Conservation (phyloP, 2,329 filamentous ascomycete genomes). For the Botrytis squamosa region DNA sequence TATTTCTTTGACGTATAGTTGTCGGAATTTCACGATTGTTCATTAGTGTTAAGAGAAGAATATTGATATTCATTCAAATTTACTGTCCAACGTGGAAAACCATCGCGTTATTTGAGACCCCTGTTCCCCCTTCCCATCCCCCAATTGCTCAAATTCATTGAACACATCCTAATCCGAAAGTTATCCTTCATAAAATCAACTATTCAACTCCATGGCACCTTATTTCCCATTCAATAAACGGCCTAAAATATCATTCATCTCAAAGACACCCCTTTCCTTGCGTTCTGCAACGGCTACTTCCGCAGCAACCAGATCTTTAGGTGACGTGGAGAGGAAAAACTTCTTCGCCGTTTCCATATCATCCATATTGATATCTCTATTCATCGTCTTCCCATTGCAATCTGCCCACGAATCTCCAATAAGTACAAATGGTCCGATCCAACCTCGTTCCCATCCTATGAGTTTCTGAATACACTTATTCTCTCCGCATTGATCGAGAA, state of each 20-base stretch:
- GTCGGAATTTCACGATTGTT: not conserved
- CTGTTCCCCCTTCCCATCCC: not conserved
- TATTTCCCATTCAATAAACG: not conserved
- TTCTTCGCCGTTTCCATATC: conserved; percentile 2
- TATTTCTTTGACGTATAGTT: not conserved
- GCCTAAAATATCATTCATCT: not conserved
- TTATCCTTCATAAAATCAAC: fast-evolving
- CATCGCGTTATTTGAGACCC: not conserved
- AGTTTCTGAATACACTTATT: not conserved
- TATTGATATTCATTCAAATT: too few relatives aligned
- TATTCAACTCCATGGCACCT: too few relatives aligned
- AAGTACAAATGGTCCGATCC: not conserved
- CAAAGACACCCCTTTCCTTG: not conserved
- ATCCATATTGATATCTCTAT: not conserved
- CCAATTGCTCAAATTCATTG: not conserved
- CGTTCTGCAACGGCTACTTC: not conserved
- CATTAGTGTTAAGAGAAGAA: not conserved
- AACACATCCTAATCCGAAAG: not conserved
- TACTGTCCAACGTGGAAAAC: not conserved
- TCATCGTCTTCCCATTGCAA: not conserved
- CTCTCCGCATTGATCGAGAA: too few relatives aligned
- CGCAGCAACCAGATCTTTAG: not conserved
- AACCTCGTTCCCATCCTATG: not conserved
- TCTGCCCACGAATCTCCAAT: not conserved
- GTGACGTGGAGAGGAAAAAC: not conserved